Base-by-base conservation (phyloP, 1,139 yeast species). In the Yamadazyma trypodendri region DNA sequence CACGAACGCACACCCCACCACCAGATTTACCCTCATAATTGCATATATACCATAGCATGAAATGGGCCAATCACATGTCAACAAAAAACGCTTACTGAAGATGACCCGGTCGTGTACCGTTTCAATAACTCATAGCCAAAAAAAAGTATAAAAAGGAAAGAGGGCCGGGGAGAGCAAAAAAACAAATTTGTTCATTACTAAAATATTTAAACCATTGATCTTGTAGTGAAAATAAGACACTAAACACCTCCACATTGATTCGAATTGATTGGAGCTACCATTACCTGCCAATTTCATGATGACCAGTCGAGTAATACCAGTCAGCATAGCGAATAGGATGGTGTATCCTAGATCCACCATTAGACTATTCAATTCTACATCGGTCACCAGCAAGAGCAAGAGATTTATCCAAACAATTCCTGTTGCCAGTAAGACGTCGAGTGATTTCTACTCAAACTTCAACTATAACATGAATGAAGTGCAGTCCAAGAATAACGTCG, bases 401-500 rank as follows among this genome's bases (percentile, higher is more conserved):
- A 50, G 76, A 38, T 69, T 61, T 48, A 64, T 71, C 58, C 73
- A 70, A 47, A 70, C 75, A 4, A 62, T 68, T 17, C 72, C 72
- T 8, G 46, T 52, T 8, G 40, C 62, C 7, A 46, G 52, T 20
- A 45, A 50, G 24, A 53, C 47, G 30, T 44, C 46, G 35, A 35
- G 51, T 35, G 54, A 52, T 31, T 62, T 63, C 40, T 61, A 55
- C 39, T 50, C 63, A 18, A 61, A 63, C 9, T 56, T 65, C 38
- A 63, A 60, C 35, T 45, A 45, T 27, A 40, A 43, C 25, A 40
- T 48, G 39, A 33, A 32, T 32, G 31, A 37, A 15, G 36, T 45
- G 28, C 51, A 50, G 30, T 40, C 42, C 18, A 45, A 42, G 34
- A 41, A 41, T 31, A 33, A 24, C 11, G 40, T 28, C n/a, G 49